Conservation (phyloP, 345 rosid genomes). For the Arabis alpina region DNA sequence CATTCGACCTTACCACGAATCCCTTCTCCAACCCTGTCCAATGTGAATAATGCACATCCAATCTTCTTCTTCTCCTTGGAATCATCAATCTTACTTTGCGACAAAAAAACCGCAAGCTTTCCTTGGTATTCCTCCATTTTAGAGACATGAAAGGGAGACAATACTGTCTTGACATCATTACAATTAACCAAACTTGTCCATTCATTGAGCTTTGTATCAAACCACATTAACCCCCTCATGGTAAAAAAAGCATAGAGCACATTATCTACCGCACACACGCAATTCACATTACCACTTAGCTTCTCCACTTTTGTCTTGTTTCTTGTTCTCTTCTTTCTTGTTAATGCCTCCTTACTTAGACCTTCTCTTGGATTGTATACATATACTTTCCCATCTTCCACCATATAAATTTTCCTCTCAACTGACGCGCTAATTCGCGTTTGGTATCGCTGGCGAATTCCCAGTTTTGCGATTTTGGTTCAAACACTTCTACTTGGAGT, state of each 20-base stretch:
- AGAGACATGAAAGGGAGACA: background rate
- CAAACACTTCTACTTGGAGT: conserved; percentile 75
- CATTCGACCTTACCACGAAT: conserved; percentile 61
- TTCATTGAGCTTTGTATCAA: conserved; percentile 44
- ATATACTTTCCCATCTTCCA: conserved; percentile 59
- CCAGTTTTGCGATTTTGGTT: conserved; percentile 53
- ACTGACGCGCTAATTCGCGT: conserved; percentile 66
- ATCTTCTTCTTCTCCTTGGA: too few relatives aligned
- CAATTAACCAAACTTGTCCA: conserved; percentile 56
- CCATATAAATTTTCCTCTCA: conserved; percentile 53
- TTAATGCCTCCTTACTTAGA: conserved; percentile 49
- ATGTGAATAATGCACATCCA: too few relatives aligned
- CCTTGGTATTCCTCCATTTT: conserved; percentile 53
- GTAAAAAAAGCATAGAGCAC: conserved; percentile 62
- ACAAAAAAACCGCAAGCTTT: too few relatives aligned
- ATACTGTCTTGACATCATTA: background rate
- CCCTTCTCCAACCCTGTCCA: conserved; percentile 48
- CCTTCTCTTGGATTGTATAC: conserved; percentile 52
- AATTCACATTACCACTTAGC: too few relatives aligned
- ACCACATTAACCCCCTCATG: conserved; percentile 63
- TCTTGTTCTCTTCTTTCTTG: too few relatives aligned
- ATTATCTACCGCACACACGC: too few relatives aligned
- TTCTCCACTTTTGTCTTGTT: too few relatives aligned
- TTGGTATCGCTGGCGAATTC: conserved; percentile 47
- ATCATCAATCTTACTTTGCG: too few relatives aligned